These are phyloP conservation scores for Metschnikowia orientalis DNA, from an alignment of 805 yeast genomes.

Conservation along the genomic window DNA sequence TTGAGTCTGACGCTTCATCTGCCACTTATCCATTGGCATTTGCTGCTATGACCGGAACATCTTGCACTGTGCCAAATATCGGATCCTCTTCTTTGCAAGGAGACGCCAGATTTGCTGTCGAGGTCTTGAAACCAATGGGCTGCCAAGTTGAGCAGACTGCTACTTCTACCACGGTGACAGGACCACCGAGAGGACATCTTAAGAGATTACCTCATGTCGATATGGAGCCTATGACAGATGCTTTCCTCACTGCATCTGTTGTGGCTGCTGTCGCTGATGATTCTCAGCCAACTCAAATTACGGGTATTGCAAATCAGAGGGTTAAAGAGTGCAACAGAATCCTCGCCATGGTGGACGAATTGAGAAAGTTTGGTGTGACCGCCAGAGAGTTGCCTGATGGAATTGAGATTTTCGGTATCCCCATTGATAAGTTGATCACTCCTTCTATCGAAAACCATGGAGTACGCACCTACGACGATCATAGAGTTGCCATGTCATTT, in stretches of 20 bases:
- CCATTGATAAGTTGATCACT: conserved; percentile 43
- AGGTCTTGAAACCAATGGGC: conserved; percentile 93
- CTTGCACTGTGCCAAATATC: conserved; percentile 90
- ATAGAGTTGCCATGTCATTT: conserved; percentile 97
- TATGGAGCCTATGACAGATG: conserved; percentile 99
- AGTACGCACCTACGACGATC: conserved; percentile 84
- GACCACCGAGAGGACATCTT: conserved; percentile 70
- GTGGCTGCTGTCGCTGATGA: conserved; percentile 85
- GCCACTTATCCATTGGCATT: conserved; percentile 97
- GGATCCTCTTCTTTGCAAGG: conserved; percentile 92
- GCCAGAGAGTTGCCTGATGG: conserved; percentile 91
- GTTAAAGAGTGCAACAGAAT: conserved; percentile 97
- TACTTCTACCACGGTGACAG: conserved; percentile 86
- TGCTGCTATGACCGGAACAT: conserved; percentile 93
- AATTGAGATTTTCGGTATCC: conserved; percentile 74
- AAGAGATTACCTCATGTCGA: conserved; percentile 73
- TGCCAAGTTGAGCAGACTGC: conserved; percentile 80
- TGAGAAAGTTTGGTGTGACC: conserved; percentile 84
- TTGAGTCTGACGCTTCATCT: conserved; percentile 96
- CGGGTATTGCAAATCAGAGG: conserved; percentile 96
- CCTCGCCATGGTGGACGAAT: conserved; percentile 85
- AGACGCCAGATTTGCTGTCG: conserved; percentile 93
- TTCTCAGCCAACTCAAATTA: conserved; percentile 60
- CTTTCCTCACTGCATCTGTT: conserved; percentile 92
- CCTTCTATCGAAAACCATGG: conserved; percentile 56